Evolutionary conservation across 2,329 filamentous ascomycete species (phyloP).

Genomic region (Conoideocrella luteorostrata): DNA sequence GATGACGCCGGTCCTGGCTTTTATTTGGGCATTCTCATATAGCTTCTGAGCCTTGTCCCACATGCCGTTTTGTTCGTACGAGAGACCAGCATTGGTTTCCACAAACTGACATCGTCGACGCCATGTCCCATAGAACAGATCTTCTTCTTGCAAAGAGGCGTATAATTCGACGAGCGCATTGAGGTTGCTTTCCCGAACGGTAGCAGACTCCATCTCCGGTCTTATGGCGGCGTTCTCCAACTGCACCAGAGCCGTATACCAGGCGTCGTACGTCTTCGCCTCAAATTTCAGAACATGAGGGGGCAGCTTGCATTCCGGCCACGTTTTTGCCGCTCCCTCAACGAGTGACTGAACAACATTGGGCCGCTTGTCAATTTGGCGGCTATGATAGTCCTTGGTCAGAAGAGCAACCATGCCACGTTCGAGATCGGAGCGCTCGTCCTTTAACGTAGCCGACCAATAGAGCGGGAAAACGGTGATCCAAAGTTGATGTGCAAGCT

Average conservation of each 20-base stretch:
- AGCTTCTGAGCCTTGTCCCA: constrained; percentile 98
- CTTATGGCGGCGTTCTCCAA: constrained; percentile 84
- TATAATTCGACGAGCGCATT: constrained; percentile 96
- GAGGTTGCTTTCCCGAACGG: constrained; percentile 85
- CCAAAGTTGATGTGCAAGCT: constrained; percentile 85
- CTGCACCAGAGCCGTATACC: constrained; percentile 90
- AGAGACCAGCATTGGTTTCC: constrained; percentile 93
- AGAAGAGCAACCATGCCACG: constrained; percentile 84
- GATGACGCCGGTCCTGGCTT: constrained; percentile 90
- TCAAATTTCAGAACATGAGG: constrained; percentile 95
- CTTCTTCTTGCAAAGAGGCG: constrained; percentile 83
- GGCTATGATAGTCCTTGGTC: constrained; percentile 91
- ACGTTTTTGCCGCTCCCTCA: constrained; percentile 77
- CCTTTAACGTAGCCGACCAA: constrained; percentile 81
- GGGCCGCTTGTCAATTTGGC: constrained; percentile 89
- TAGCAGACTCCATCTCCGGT: constrained; percentile 75
- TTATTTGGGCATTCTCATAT: constrained; percentile 95
- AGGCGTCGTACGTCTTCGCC: constrained; percentile 88
- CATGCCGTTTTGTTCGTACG: constrained; percentile 97
- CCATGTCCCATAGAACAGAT: constrained; percentile 97
- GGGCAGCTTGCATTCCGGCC: constrained; percentile 84
- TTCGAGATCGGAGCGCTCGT: constrained; percentile 85
- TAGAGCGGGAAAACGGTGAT: constrained; percentile 84
- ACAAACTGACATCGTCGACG: constrained; percentile 90
- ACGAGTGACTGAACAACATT: constrained; percentile 93